These are phyloP conservation scores for Rhododendron henanense DNA, from an alignment of 148 eudicot genomes.

Conservation along the genomic window DNA sequence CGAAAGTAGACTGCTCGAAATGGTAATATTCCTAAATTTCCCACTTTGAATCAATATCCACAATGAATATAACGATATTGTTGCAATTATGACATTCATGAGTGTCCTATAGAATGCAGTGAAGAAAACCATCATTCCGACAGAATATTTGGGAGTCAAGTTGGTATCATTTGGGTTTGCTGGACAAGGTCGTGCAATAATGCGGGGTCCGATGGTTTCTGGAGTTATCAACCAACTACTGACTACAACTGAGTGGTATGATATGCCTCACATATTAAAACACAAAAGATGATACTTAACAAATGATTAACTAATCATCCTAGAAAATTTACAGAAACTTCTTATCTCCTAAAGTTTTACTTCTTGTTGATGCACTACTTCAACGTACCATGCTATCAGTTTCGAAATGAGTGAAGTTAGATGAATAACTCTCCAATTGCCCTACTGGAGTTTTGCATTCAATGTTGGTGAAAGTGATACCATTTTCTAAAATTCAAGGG, in stretches of 20 bases:
- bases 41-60: neutral
- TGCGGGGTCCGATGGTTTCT: conserved; percentile 99
- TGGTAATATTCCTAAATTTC: conserved; percentile 45
- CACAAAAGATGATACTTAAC: neutral
- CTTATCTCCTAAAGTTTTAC: neutral
- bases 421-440: neutral
- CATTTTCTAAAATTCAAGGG: neutral
- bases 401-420: neutral
- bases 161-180: conserved; percentile 98
- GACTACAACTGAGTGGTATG: conserved; percentile 92
- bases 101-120: conserved; percentile 61
- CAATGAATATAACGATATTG: neutral
- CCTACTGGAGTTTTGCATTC: neutral
- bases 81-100: conserved; percentile 13
- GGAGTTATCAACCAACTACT: conserved; percentile 95
- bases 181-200: conserved; percentile 98
- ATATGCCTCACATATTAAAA: neutral
- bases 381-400: neutral
- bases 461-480: neutral
- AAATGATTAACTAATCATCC: neutral
- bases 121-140: conserved; percentile 86
- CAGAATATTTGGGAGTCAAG: conserved; percentile 95
- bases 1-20: conserved; percentile 78
- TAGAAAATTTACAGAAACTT: neutral
- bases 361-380: neutral